phyloP scores from a whole-genome alignment of 1,139 yeast species.

The Sugiyamaella pinicola region DNA sequence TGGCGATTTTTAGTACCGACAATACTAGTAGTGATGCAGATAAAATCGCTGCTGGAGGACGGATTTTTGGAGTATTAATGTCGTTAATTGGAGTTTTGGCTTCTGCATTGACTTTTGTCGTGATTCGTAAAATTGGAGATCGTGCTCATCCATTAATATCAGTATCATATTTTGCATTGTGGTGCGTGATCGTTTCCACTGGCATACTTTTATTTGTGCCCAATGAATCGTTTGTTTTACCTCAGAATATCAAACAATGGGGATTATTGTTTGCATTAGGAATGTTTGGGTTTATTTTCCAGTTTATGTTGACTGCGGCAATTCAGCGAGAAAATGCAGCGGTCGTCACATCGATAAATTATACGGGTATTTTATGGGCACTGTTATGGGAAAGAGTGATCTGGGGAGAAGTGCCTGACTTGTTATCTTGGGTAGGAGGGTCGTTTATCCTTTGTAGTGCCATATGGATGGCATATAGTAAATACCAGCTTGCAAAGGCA shows the following conservation, averaged over 20 bases:
- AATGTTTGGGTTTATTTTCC: conserved; percentile 78
- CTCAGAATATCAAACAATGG: conserved; percentile 67
- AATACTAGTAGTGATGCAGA: conserved; percentile 14
- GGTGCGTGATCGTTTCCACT: conserved; percentile 60
- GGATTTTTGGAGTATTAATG: conserved; percentile 56
- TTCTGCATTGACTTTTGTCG: conserved; percentile 69
- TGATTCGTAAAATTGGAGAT: conserved; percentile 73
- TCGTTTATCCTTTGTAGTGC: conserved; percentile 69
- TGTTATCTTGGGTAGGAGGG: conserved; percentile 71
- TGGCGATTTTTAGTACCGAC: conserved; percentile 35
- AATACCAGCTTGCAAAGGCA: conserved; percentile 11
- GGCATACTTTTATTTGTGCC: conserved; percentile 59
- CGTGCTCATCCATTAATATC: conserved; percentile 78
- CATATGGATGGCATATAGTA: conserved; percentile 49
- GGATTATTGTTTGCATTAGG: conserved; percentile 62
- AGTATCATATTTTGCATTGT: conserved; percentile 73
- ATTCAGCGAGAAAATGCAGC: conserved; percentile 82
- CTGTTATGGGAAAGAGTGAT: conserved; percentile 72
- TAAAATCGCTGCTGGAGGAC: conserved; percentile 19
- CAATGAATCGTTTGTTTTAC: conserved; percentile 58
- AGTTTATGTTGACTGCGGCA: conserved; percentile 77
- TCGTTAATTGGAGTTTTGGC: conserved; percentile 73
- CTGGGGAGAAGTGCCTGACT: conserved; percentile 73
- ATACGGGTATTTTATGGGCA: conserved; percentile 78
- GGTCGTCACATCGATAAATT: conserved; percentile 71